Evolutionary conservation across 768 basidiomycete genomes (phyloP), one percentile per base, ranked within the genome.

Genomic region (Coprinellus micaceus): DNA sequence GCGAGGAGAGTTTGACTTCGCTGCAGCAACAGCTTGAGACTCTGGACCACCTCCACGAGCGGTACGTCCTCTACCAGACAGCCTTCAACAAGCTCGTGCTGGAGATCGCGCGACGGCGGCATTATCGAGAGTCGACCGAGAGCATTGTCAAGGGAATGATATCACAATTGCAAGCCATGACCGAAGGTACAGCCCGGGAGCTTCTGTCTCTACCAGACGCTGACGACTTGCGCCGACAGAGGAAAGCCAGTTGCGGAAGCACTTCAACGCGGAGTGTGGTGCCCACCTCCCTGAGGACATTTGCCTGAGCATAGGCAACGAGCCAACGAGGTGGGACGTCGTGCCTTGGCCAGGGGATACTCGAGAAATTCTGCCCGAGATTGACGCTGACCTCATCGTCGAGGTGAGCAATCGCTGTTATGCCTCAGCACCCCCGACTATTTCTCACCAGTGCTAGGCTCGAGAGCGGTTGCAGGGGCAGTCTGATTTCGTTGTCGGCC

Each of bases 281-380:
- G 77, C 77, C 12, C 81, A 87, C 66, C 77, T 94, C 2, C 91
- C 91, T 0, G 80, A 85, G 60, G 91, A 94, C 61, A 77, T 94
- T 37, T 93, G 91, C 65, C 71, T 91, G 15, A 89, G 81, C 58
- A 83, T 92, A 52, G 82, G 81, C 60, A 88, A 91, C 66, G 69
- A 80, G 10, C 91, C 91, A 10, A 90, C 88, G 36, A 77, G 76
- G 52, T 91, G 86, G 85, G 81, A 86, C 58, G 77, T 91, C 12
- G 65, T 80, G 1, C 84, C 89, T 0, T 76, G 72, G 67, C 71
- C 78, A 24, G 82, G 81, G 4, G 83, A 86, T 37, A 58, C 66
- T 5, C 64, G 71, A 17, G 89, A 91, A 67, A 71, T 71, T 9
- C 69, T 91, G 28, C 89, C 89, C 1, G 76, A 78, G 13, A 80